A percentile compares a stretch with the other conserved stretches of the same genome.
Conservation (phyloP, 2,329 filamentous ascomycete species). For the Fusarium albosuccineum region DNA sequence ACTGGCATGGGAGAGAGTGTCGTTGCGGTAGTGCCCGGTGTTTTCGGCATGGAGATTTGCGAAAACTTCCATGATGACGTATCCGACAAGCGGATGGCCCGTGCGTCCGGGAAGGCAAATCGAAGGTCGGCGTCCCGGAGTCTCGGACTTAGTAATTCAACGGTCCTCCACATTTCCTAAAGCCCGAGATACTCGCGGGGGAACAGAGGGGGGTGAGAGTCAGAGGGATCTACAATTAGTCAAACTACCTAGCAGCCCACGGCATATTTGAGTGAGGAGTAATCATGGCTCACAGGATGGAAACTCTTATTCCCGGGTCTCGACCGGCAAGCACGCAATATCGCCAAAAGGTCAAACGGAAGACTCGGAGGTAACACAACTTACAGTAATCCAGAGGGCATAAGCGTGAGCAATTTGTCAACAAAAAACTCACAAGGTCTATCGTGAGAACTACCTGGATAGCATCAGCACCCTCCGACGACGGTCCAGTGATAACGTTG, state of each 20-base stretch:
- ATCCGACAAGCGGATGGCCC: slow-evolving; percentile 27
- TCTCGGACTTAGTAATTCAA: slow-evolving; percentile 26
- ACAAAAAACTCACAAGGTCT: neutral
- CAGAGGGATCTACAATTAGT: slow-evolving; percentile 18
- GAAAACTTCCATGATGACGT: slow-evolving; percentile 44
- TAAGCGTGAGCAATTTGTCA: slow-evolving; percentile 9
- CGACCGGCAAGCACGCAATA: neutral
- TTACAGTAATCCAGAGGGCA: neutral
- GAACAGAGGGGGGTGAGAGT: neutral
- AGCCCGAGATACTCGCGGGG: slow-evolving; percentile 7
- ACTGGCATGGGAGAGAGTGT: neutral
- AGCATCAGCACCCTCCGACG: slow-evolving; percentile 14
- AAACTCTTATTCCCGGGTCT: slow-evolving; percentile 17
- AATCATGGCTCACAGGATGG: slow-evolving; percentile 2
- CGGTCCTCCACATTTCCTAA: slow-evolving; percentile 4
- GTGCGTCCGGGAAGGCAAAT: slow-evolving; percentile 22
- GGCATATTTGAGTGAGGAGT: slow-evolving; percentile 14
- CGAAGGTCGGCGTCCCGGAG: slow-evolving; percentile 14
- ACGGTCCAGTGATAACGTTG: slow-evolving; percentile 25
- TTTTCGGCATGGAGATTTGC: slow-evolving; percentile 30
- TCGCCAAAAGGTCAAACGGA: neutral
- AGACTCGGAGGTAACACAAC: slow-evolving; percentile 4
- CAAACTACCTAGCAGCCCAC: neutral
- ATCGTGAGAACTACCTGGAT: neutral
- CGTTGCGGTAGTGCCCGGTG: neutral